Evolutionary conservation across 106 monocot genomes (phyloP), one percentile per base, ranked within the genome.

Genomic region (Iris macrosiphon): DNA sequence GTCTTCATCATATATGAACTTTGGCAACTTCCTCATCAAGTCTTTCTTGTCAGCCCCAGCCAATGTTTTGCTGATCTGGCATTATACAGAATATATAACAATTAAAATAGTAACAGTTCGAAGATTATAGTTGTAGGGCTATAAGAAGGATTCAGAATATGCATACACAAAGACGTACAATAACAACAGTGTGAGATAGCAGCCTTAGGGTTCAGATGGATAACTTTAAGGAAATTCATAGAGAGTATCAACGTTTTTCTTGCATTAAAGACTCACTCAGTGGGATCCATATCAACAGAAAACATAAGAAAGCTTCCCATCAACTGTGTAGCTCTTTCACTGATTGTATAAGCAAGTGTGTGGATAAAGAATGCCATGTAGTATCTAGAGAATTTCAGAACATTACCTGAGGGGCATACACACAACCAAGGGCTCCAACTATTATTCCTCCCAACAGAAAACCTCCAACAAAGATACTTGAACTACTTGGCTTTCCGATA

Each of bases 1-100:
- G 29, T 86, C 86, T 43, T 86, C 86, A 33, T 86, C 80, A 52
- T 86, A 79, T 28, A 84, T 72, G 51, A 84, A 86, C 49, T 74
- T 80, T 26, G 86, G 86, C 40, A 80, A 55, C 57, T 70, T 86
- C 66, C 76, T 80, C 86, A 80, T 77, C 50, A 86, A 42, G 66
- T 86, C 76, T 64, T 80, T 86, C 57, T 76, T 77, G 31, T 86
- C 80, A 55, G 80, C 46, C 38, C 66, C 76, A 56, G 69, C 52
- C 28, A 49, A 49, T 15, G 15, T 28, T 28, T 28, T 49, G 49
- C 49, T 27, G 0, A 49, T 28, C 49, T 49, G 49, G 4, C 5
- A 49, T 49, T 15, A 28, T 0, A 49, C 1, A 28, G 2, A 27
- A 10, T 47, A 47, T 47, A 15, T 10, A 2, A 6, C 3, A 45